These are phyloP conservation scores for Corinectria fuckeliana DNA, from an alignment of 2,329 filamentous ascomycete species.

Conservation along the genomic window DNA sequence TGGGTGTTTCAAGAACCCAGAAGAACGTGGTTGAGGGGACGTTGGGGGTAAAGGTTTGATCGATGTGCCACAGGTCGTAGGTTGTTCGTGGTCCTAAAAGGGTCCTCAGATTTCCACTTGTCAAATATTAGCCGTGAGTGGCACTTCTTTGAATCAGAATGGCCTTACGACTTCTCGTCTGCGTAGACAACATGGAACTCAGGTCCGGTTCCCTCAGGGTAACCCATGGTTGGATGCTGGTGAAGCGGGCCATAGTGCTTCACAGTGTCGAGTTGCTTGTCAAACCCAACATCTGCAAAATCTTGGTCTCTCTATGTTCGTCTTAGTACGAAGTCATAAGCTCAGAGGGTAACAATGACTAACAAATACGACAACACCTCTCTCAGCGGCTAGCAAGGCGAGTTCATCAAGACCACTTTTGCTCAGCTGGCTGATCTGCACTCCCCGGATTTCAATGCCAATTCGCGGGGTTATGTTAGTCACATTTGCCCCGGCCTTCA, in stretches of 20 bases:
- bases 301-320: conserved; percentile 38
- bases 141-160: background rate
- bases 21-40: conserved; percentile 43
- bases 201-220: conserved; percentile 39
- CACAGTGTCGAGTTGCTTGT: conserved; percentile 38
- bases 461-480: conserved; percentile 40
- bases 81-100: conserved; percentile 36
- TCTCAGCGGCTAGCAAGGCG: conserved; percentile 40
- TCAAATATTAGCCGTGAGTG: background rate
- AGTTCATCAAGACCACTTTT: conserved; percentile 38
- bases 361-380: conserved; percentile 43
- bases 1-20: conserved; percentile 41
- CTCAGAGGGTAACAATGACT: background rate
- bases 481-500: conserved; percentile 22
- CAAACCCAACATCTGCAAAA: conserved; percentile 42
- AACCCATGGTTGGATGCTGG: conserved; percentile 42
- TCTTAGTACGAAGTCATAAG: background rate
- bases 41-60: conserved; percentile 44
- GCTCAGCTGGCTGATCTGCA: conserved; percentile 38
- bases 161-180: conserved; percentile 39
- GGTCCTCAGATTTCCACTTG: conserved; percentile 36
- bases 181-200: conserved; percentile 44
- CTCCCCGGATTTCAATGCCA: conserved; percentile 38
- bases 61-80: conserved; percentile 43
- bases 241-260: conserved; percentile 43